Evolutionary conservation across 768 basidiomycete species (phyloP), one percentile per base, ranked within the genome.

Genomic region (Lactifluus echinatus): DNA sequence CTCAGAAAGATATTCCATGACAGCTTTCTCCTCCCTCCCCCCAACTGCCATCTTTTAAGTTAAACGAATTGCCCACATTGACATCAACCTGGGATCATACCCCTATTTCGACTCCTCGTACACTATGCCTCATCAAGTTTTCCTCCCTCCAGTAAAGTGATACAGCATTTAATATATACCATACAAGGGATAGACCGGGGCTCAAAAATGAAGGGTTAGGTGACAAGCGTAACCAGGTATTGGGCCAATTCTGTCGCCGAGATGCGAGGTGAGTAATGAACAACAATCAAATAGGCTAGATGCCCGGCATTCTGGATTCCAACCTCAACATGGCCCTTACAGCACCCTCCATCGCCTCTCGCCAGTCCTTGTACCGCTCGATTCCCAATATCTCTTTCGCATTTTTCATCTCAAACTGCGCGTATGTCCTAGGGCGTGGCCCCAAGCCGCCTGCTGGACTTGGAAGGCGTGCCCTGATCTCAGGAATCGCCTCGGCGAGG

Each of bases 361-460:
- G 17, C 58, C 58, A 59, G 14, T 26, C 36, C 53, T 4, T 45
- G 42, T 26, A 45, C 5, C 42, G 34, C 23, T 39, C 53, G 8
- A 59, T 55, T 4, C 58, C 58, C 5, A 59, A 37, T 7, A 59
- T 55, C 26, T 59, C 58, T 17, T 26, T 53, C 23, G 58, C 58
- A 14, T 59, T 59, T 17, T 23, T 53, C 26, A 19, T 42, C 42
- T 59, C 58, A 23, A 59, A 50, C 26, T 21, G 58, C 12, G 58
- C 58, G 7, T 50, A 59, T 6, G 43, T 21, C 42, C 17, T 17
- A 3, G 42, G 34, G 8, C 45, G 52, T 24, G 11, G 26, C 37
- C 34, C 53, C 5, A 42, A 34, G 1, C 34, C 33, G 17, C 53
- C 42, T 24, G 43, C 43, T 4, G 36, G 21, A 39, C 58, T 54